These are phyloP conservation scores for Lentinula guzmanii DNA, from an alignment of 768 basidiomycete species.

Conservation along the genomic window DNA sequence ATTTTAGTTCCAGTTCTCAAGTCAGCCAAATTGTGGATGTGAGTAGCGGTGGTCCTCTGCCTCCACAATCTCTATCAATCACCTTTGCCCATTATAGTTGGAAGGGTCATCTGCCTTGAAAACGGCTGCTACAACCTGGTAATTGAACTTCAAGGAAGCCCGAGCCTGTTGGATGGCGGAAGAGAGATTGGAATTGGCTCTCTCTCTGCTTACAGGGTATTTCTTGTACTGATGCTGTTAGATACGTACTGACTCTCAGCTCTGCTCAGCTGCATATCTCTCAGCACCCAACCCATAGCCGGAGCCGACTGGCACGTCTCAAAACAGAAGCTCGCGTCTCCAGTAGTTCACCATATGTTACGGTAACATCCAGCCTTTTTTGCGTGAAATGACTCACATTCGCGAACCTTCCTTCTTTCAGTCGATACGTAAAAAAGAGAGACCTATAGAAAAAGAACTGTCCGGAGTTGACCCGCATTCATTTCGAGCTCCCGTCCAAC, in stretches of 20 bases:
- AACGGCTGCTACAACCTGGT: not conserved
- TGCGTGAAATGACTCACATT: not conserved
- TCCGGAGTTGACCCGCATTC: not conserved
- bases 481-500: not conserved
- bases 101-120: slow-evolving; percentile 1
- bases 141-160: not conserved
- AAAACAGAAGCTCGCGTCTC: not conserved
- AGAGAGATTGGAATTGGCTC: slow-evolving; percentile 1
- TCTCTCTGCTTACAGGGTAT: slow-evolving; percentile 1
- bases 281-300: not conserved
- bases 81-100: not conserved
- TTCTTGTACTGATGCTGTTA: not conserved
- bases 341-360: not conserved
- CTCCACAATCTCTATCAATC: not conserved
- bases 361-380: not conserved
- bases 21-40: not conserved
- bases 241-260: not conserved
- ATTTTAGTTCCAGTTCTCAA: not conserved
- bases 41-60: not conserved
- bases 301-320: not conserved
- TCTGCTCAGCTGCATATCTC: not conserved
- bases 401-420: not conserved
- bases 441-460: not conserved
- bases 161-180: not conserved
- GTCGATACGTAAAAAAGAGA: not conserved